Evolutionary conservation across 345 rosid species (phyloP).

Genomic region (Aurinia saxatilis): DNA sequence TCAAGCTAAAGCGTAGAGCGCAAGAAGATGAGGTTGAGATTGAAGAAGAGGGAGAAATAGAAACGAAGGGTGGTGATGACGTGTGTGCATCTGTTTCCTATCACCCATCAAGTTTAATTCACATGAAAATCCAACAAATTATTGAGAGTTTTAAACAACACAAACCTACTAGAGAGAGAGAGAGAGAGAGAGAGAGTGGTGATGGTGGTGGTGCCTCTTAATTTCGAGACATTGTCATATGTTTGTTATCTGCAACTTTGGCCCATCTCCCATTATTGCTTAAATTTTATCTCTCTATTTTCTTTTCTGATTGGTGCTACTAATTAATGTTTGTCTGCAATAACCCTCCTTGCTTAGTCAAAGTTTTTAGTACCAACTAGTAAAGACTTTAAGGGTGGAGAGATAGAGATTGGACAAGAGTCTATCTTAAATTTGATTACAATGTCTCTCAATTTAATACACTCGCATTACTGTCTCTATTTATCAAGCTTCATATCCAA

Average conservation of each 20-base stretch:
- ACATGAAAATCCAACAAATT: conserved; percentile 22
- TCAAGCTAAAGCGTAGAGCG: background rate
- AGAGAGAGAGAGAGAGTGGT: background rate
- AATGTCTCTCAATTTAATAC: background rate
- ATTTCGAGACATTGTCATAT: conserved; percentile 28
- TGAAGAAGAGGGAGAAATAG: conserved; percentile 1
- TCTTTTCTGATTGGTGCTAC: conserved; percentile 11
- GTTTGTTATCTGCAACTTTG: conserved; percentile 28
- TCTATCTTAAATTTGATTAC: background rate
- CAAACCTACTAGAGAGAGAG: conserved; percentile 28
- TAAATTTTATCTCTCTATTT: background rate
- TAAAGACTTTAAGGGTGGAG: conserved; percentile 1
- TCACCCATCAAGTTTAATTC: conserved; percentile 26
- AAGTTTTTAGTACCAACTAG: background rate
- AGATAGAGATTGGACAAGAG: background rate
- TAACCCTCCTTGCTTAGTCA: conserved; percentile 9
- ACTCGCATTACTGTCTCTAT: background rate
- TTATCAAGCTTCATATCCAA: background rate
- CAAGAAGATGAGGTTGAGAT: background rate
- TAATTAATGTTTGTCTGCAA: conserved; percentile 12
- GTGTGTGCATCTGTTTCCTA: conserved; percentile 24
- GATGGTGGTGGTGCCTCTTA: conserved; percentile 25
- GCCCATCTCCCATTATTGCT: conserved; percentile 31
- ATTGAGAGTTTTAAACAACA: background rate
- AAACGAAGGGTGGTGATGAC: background rate